Base-by-base conservation (phyloP, 305 asterid genomes). In the Caryopteris hybrid region DNA sequence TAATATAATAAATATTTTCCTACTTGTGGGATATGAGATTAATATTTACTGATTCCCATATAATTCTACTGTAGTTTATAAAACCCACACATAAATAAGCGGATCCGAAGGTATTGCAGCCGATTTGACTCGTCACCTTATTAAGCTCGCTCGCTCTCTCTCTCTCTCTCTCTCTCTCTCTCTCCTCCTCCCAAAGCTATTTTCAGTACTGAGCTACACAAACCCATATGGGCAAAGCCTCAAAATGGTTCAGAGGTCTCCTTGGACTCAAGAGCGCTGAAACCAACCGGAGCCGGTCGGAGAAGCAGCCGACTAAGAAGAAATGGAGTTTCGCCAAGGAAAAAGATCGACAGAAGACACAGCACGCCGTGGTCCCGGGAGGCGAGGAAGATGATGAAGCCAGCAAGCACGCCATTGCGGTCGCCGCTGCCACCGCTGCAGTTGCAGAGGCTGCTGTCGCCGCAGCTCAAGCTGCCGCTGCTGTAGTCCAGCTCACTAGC, bases 381-480 rank as follows among this genome's bases (percentile, higher is more conserved):
- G 58, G 14, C 1, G 64, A 47, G 3, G 65, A 64, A 53, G 75
- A 69, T 48, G n/a, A 55, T 9, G 74, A 70, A 27, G 79, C 88
- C 39, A 70, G 74, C 74, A 82, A 74, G 61, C 91, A 83, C 72
- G 96, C 96, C 25, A 69, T 88, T 14, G 90, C 87, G 4, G 91
- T 86, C 38, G 96, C 96, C 2, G 84, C 85, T 2, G 98, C 98
- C 43, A 85, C 94, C 7, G 94, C 88, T 2, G 89, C 83, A 0
- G 97, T 79, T 0, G 96, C 92, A 0, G 96, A 86, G 74, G 95
- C 95, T 8, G 96, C 97, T 5, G 93, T 91, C 8, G 96, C 95
- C 3, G 90, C 96, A 2, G 96, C 95, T 6, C 87, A 88, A 20
- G 97, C 97, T 0, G 97, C 95, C 4, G 95, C 91, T 4, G 92